Base-by-base conservation (phyloP, 176 grass and related monocot genomes). In the Miscanthus lutarioriparius region DNA sequence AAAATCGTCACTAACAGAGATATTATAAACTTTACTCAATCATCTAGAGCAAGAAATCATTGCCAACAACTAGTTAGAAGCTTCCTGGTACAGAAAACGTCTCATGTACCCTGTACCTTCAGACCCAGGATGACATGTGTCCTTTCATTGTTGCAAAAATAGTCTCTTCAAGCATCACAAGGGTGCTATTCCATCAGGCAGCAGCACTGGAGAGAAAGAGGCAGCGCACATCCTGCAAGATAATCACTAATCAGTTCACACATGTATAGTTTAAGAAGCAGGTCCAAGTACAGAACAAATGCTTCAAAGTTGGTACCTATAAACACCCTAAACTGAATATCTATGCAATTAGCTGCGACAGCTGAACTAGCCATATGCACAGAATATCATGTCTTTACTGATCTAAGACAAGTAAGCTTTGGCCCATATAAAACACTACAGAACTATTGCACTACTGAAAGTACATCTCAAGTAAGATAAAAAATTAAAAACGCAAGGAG, bases 181-280 rank as follows among this genome's bases (percentile, higher is more conserved):
- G 38, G 64, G 13, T 61, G 27, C 15, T 61, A 83, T 40, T 83
- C 68, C 84, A 75, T 75, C 38, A 83, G 79, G 77, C 32, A 63
- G 75, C 49, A 35, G 70, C 74, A 41, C 37, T 11, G 10, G 32
- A 80, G 73, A 61, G 44, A 82, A 66, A 67, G 74, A 62, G 54
- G 45, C 10, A 22, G 45, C 7, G 2, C 12, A 68, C 49, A 87
- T 67, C 85, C 61, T 67, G 70, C 20, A 22, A 58, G 69, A 79
- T 61, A 79, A 83, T 75, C 75, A 75, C 69, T 11, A 79, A 83
- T 75, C 75, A 75, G 75, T 11, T 67, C 61, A 83, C n/a, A 14
- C 22, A 33, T 39, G 16, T 74, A 76, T n/a, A 22, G 59, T 61
- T 90, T 22, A 25, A 67, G 27, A 67, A 72, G 61, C 35, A 72